Conservation (phyloP, 805 yeast genomes). For the Pichia paraexigua region DNA sequence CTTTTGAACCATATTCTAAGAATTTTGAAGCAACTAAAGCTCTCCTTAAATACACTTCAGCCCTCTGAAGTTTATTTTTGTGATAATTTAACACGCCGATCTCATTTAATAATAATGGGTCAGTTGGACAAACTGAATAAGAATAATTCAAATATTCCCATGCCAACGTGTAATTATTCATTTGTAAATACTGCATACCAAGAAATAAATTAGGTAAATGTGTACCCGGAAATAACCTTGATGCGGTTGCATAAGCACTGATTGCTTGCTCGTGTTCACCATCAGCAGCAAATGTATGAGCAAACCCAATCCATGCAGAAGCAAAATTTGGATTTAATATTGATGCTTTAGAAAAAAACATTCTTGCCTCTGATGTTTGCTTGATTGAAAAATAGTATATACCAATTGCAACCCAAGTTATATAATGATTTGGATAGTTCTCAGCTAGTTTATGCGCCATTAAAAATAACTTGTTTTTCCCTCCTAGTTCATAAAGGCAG, state of each 20-base stretch:
- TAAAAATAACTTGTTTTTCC: constrained; percentile 69
- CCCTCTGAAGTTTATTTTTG: constrained; percentile 53
- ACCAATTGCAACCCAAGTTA: constrained; percentile 91
- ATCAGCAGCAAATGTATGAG: constrained; percentile 94
- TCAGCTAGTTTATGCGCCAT: constrained; percentile 83
- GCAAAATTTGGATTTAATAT: constrained; percentile 83
- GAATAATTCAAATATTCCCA: constrained; percentile 79
- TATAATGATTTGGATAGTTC: constrained; percentile 67
- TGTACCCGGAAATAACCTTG: constrained; percentile 81
- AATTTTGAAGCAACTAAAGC: constrained; percentile 65
- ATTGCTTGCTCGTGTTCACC: constrained; percentile 99
- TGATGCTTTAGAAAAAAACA: constrained; percentile 83
- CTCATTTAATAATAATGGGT: constrained; percentile 85
- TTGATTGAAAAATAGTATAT: constrained; percentile 73
- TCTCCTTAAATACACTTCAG: constrained; percentile 61
- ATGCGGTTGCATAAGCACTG: constrained; percentile 93
- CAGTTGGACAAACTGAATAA: constrained; percentile 68
- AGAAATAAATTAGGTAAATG: constrained; percentile 83
- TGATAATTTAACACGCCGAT: constrained; percentile 89
- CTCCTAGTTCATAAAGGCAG: constrained; percentile 78
- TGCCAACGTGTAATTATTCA: constrained; percentile 74
- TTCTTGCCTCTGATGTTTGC: constrained; percentile 74
- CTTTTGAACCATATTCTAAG: constrained; percentile 68
- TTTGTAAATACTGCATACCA: constrained; percentile 93
- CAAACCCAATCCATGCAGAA: constrained; percentile 97